Percentiles rank a stretch among this genome's conserved stretches.
Evolutionary conservation across 129 eudicot genomes (phyloP).

Genomic region (Helianthus annuus): DNA sequence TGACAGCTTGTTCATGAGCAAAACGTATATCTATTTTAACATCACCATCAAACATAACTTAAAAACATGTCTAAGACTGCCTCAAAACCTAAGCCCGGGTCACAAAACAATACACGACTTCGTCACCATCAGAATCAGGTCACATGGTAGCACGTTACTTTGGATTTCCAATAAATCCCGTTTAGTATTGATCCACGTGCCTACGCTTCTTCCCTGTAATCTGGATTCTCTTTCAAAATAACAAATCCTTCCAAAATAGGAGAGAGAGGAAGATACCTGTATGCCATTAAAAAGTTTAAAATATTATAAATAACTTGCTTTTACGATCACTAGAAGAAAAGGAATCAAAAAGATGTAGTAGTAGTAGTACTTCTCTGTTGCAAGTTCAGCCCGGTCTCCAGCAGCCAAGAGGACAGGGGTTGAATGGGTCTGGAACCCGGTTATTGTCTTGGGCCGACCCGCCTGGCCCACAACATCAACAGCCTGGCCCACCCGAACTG

Average conservation of each 20-base stretch:
- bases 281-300: constrained; percentile 10
- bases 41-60: constrained; percentile 10
- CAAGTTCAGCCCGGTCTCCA: constrained; percentile 99
- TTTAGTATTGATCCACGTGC: not conserved
- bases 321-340: not conserved
- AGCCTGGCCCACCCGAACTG: constrained; percentile 97
- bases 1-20: constrained; percentile 19
- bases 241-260: constrained; percentile 95
- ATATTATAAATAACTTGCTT: constrained; percentile 7
- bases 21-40: constrained; percentile 7
- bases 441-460: constrained; percentile 96
- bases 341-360: constrained; percentile 7
- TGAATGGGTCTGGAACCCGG: constrained; percentile 98
- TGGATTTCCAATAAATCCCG: not conserved
- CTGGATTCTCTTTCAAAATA: constrained; percentile 89
- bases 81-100: not conserved
- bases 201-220: constrained; percentile 76
- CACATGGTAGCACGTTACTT: not conserved
- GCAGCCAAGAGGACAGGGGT: constrained; percentile 94
- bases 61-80: constrained; percentile 9
- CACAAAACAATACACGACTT: not conserved
- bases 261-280: constrained; percentile 90
- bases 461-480: constrained; percentile 99
- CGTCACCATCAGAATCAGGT: constrained; percentile 1
- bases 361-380: constrained; percentile 68